Evolutionary conservation across 2,329 filamentous ascomycete species (phyloP), one percentile per base, ranked within the genome.

Genomic region (Westerdykella aurantiaca): DNA sequence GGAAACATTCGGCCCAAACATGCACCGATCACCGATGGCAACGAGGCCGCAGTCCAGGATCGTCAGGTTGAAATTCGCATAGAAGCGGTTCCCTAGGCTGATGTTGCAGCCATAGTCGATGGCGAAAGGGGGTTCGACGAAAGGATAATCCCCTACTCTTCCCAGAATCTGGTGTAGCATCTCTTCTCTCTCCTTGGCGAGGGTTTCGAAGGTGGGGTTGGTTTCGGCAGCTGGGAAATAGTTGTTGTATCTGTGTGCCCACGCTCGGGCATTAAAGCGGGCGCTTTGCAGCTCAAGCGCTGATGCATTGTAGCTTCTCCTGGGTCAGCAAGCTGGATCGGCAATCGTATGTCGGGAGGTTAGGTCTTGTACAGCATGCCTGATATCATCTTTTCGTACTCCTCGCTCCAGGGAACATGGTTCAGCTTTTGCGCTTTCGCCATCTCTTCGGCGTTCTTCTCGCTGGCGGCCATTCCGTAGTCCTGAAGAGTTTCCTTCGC

Each of bases 61-160:
- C 0, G 72, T 73, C 4, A 74, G 48, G 38, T 77, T 77, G 60
- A 80, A 80, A 52, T 81, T 82, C 37, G 79, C 72, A 53, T 84
- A 86, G 57, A 83, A 83, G n/a, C 74, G 69, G 34, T 78, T 69
- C 6, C 82, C 82, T 0, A 85, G 69, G 5, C 68, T 72, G 49
- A 84, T 76, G 53, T 85, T 86, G 59, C 78, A 79, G 1, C 82
- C 82, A 46, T 85, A 85, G 58, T 85, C 82, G 29, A 83, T 71
- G 33, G 70, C 72, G 44, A 86, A 69, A 0, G 81, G 80, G 0
- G 81, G 76, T 52, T 85, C 81, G 31, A 85, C 75, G 49, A 76
- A 76, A 18, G 68, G 48, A 18, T 63, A 52, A 21, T 62, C 57
- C 22, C 64, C 63, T 33, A 59, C 57, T 21, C 55, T 56, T n/a